Conservation (phyloP, 371 early-diverging fungal species). For the Mortierella sp. region DNA sequence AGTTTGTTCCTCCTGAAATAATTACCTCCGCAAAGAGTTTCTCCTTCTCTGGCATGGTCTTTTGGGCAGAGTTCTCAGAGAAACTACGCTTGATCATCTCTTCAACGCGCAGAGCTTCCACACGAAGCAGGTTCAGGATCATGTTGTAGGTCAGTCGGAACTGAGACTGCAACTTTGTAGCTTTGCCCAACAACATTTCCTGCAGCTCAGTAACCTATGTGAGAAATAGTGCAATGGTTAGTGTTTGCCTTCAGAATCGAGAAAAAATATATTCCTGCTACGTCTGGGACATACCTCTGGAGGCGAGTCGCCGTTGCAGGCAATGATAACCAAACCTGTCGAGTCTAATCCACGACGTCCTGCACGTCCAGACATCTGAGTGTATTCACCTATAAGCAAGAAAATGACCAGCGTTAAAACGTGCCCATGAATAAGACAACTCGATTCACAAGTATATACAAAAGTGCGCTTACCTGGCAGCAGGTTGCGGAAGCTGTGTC, state of each 20-base stretch:
- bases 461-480: slow-evolving; percentile 68
- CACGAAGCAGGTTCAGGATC: slow-evolving; percentile 97
- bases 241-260: not conserved
- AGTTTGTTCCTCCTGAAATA: not conserved
- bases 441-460: slow-evolving; percentile 6
- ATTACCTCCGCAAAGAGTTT: slow-evolving; percentile 66
- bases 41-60: slow-evolving; percentile 82
- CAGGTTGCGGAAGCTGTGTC: slow-evolving; percentile 86
- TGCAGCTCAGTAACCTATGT: slow-evolving; percentile 67
- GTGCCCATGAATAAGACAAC: not conserved
- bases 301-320: slow-evolving; percentile 76
- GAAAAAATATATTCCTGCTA: not conserved
- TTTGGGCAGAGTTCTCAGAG: slow-evolving; percentile 90
- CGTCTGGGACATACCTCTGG: slow-evolving; percentile 64
- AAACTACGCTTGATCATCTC: slow-evolving; percentile 99
- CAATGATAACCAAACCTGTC: slow-evolving; percentile 96
- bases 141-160: slow-evolving; percentile 99
- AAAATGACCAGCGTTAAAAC: not conserved
- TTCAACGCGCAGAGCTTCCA: slow-evolving; percentile 97
- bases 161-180: slow-evolving; percentile 95
- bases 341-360: slow-evolving; percentile 98
- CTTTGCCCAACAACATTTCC: slow-evolving; percentile 87
- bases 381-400: slow-evolving; percentile 88
- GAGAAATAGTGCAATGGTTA: not conserved
- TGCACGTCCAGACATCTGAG: slow-evolving; percentile 99